Conservation (phyloP, 2,329 filamentous ascomycete genomes). For the Pseudophaeomoniella oleicola region DNA sequence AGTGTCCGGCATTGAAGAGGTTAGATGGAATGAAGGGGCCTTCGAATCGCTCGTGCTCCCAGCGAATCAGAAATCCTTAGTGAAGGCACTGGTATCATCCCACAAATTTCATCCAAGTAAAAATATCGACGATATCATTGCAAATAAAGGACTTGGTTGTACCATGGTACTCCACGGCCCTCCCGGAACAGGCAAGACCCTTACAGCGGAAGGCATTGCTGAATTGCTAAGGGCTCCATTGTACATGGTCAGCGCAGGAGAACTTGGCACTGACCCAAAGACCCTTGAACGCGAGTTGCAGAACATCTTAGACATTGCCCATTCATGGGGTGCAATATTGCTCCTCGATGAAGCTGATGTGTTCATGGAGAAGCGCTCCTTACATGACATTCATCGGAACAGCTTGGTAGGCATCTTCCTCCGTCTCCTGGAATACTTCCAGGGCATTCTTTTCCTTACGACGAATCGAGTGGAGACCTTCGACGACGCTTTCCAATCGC, state of each 20-base stretch:
- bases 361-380: slow-evolving; percentile 68
- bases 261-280: slow-evolving; percentile 64
- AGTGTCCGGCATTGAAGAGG: slow-evolving; percentile 63
- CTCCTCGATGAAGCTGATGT: slow-evolving; percentile 77
- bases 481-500: slow-evolving; percentile 77
- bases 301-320: slow-evolving; percentile 73
- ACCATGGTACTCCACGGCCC: slow-evolving; percentile 72
- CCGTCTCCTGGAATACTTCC: slow-evolving; percentile 77
- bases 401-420: slow-evolving; percentile 78
- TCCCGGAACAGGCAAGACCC: slow-evolving; percentile 75
- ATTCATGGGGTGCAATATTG: slow-evolving; percentile 73
- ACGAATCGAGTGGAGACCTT: slow-evolving; percentile 80
- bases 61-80: slow-evolving; percentile 47
- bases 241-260: slow-evolving; percentile 70
- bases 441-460: slow-evolving; percentile 78
- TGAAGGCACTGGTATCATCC: slow-evolving; percentile 68
- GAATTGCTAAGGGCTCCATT: slow-evolving; percentile 69
- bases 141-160: slow-evolving; percentile 75
- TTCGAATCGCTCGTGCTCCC: slow-evolving; percentile 69
- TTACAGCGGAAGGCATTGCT: slow-evolving; percentile 76
- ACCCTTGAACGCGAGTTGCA: slow-evolving; percentile 63
- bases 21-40: slow-evolving; percentile 70
- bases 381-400: slow-evolving; percentile 74
- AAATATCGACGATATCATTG: slow-evolving; percentile 70
- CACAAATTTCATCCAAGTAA: slow-evolving; percentile 70